phyloP scores from a whole-genome alignment of 164 flowering plant genomes.

The Aristolochia contorta region DNA sequence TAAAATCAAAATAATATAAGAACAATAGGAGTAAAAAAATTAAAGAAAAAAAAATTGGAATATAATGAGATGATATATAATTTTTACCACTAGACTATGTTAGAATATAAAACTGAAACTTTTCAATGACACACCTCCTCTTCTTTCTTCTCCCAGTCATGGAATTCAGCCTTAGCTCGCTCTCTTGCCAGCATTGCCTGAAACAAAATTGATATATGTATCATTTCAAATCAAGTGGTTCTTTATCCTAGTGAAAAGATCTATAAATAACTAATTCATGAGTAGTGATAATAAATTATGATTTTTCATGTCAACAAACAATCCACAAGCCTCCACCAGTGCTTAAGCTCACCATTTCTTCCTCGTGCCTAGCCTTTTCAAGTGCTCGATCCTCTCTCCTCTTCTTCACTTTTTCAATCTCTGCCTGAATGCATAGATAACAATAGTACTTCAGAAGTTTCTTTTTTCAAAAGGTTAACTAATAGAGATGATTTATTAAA shows the following conservation, averaged over 20 bases:
- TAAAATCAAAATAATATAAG: not conserved
- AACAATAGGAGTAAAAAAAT: not conserved
- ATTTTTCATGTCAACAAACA: conserved; percentile 1
- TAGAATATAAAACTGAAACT: not conserved
- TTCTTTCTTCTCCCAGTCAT: conserved; percentile 99
- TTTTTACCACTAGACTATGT: not conserved
- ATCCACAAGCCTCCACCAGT: conserved; percentile 2
- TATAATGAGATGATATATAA: not conserved
- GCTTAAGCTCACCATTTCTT: conserved; percentile 69
- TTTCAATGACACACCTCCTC: conserved; percentile 57
- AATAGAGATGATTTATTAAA: too few species aligned
- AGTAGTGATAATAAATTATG: not conserved
- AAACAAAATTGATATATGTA: not conserved
- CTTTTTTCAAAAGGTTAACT: too few species aligned
- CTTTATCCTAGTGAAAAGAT: too few species aligned
- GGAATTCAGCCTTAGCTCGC: conserved; percentile 93
- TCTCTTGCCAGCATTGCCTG: conserved; percentile 87
- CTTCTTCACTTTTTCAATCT: conserved; percentile 88
- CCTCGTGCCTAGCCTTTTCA: conserved; percentile 92
- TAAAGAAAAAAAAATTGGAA: not conserved
- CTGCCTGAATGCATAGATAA: conserved; percentile 43
- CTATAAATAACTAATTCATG: too few species aligned
- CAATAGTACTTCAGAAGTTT: not conserved
- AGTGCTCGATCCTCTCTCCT: conserved; percentile 92
- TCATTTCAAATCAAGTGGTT: not conserved